Base-by-base conservation (phyloP, 1,284 basidiomycete genomes). In the Rhodofomes roseus region DNA sequence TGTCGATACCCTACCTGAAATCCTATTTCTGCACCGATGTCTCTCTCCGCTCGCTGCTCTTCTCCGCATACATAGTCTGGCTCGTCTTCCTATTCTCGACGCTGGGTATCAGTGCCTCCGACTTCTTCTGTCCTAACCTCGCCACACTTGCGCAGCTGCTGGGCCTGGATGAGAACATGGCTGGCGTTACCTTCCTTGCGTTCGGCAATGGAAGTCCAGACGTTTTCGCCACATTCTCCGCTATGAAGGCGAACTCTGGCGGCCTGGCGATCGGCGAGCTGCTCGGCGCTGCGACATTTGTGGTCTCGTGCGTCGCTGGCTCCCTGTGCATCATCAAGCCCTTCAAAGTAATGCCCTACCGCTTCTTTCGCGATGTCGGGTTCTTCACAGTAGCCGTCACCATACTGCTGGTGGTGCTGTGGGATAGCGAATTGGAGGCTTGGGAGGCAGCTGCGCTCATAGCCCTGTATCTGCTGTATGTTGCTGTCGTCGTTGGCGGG, bases 241-340 rank as follows among this genome's bases (percentile, higher is more conserved):
- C 96, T 18, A 93, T 99, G 86, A 86, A 87, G 51, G 81, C 88
- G 16, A 80, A 89, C 67, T 93, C 95, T 0, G 95, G 95, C 7
- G 87, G 92, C 57, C 76, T 99, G 56, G 96, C 96, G 0, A 87
- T 99, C 54, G 96, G 96, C 40, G 96, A 99, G 74, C 82, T 99
- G 5, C 80, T 99, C 23, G 96, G 96, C 16, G 96, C 96, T 1
- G 96, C 96, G 1, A 86, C 93, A 1, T 99, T 98, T 77, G 96
- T 98, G 72, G 89, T 95, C 22, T 94, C 93, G 2, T 95, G 96
- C 68, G 95, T 99, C 41, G 95, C 93, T 2, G 96, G 96, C 6
- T 92, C 91, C 18, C 97, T 99, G 87, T 96, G 95, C 69, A 89
- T 99, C 71, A 93, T 98, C 71, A 89, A 89, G 61, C 95, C 95